phyloP scores from a whole-genome alignment of 345 rosid species.

The Fremontodendron californicum region DNA sequence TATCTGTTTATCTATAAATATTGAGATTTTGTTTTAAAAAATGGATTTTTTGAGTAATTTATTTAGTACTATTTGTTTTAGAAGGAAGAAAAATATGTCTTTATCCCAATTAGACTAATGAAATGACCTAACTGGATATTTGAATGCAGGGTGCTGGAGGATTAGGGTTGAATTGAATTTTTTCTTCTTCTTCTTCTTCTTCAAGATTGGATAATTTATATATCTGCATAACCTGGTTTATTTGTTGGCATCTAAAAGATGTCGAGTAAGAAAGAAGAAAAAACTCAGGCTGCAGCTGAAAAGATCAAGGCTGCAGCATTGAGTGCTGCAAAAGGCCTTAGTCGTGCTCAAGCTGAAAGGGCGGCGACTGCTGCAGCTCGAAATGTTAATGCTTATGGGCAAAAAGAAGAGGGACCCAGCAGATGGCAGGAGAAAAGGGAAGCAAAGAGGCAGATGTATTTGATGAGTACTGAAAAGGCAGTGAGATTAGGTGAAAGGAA shows the following conservation, averaged over 20 bases:
- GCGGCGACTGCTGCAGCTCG: constrained; percentile 93
- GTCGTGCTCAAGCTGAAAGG: constrained; percentile 96
- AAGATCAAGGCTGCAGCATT: constrained; percentile 89
- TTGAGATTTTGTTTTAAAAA: not conserved
- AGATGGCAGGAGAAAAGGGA: constrained; percentile 99
- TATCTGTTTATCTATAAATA: not conserved
- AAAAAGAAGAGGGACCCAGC: constrained; percentile 98
- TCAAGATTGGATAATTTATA: not conserved
- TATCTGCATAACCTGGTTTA: not conserved
- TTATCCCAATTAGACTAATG: no score
- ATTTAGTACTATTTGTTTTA: no score
- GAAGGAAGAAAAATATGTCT: no score
- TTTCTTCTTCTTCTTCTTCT: no score
- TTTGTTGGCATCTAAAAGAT: constrained; percentile 26
- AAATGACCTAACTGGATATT: not conserved
- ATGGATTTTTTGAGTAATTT: not conserved
- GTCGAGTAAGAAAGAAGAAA: constrained; percentile 87
- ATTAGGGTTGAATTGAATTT: not conserved
- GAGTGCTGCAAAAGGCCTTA: constrained; percentile 80
- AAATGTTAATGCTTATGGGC: constrained; percentile 95
- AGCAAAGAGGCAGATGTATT: constrained; percentile 90
- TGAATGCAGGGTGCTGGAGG: not conserved
- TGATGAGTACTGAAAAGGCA: constrained; percentile 94
- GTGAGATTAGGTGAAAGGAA: constrained; percentile 92
- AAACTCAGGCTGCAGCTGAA: constrained; percentile 82